Evolutionary conservation across 192 early-diverging fungal species (phyloP), one percentile per base, ranked within the genome.

Genomic region (Entomortierella chlamydospora): DNA sequence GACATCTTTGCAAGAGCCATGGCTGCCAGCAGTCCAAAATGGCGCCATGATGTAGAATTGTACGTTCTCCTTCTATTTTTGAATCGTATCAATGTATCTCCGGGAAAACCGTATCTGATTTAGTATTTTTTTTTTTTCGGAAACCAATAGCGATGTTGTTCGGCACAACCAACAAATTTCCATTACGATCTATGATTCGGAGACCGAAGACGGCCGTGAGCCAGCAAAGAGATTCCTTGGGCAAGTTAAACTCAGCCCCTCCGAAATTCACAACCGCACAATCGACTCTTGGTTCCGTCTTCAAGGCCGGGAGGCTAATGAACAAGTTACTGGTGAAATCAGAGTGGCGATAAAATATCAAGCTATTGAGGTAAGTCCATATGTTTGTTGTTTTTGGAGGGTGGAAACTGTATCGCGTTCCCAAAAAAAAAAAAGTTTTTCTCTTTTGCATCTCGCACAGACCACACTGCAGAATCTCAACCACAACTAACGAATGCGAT

Each of bases 241-340:
- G 12, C 78, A 77, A 41, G 71, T 81, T 25, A 81, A 76, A 26
- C 62, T 87, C 37, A 72, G 76, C 47, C 86, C 86, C 9, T 81
- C 74, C 2, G 78, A 79, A 47, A 59, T 64, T 15, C 70, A 80
- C 47, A 84, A 86, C 33, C 49, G 84, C 28, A 73, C 70, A 22
- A 80, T 86, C 57, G 87, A 88, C 28, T 74, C 70, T 28, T 83
- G 83, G 83, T 83, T 82, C 41, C 72, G 73, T 7, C 49, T 84
- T 2, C 70, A 79, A 26, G 71, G 66, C 25, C 65, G 63, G n/a
- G 71, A 80, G 15, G 43, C 41, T 0, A 56, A 54, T 34, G 63
- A 59, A 34, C 54, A 68, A 20, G 65, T 82, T 3, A 80, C 84
- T 1, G 87, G 87, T 42, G 81, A 88, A 65, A 68, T 88, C n/a